Conservation (phyloP, 768 basidiomycete genomes). For the Tricholomella constricta region DNA sequence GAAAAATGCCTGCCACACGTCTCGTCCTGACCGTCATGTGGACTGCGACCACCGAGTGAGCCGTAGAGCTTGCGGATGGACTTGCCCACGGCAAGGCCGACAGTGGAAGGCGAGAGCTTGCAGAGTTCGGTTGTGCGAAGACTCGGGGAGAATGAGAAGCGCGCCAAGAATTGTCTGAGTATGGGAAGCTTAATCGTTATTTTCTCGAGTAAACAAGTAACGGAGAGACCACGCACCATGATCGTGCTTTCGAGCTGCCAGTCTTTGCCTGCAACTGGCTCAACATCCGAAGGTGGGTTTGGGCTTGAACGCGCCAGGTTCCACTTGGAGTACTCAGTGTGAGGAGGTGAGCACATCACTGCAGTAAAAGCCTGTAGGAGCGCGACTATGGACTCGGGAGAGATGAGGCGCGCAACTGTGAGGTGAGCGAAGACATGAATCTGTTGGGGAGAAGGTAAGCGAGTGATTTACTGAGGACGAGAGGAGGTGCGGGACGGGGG, state of each 20-base stretch:
- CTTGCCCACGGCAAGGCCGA: conserved; percentile 97
- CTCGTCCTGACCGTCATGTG: too few species aligned
- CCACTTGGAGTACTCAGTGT: conserved; percentile 88
- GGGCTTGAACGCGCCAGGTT: conserved; percentile 85
- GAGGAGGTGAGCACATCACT: conserved; percentile 86
- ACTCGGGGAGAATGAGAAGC: conserved; percentile 77
- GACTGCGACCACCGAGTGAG: too few species aligned
- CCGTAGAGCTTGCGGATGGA: conserved; percentile 87
- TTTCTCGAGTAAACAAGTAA: background rate
- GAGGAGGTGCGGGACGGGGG: conserved; percentile 13
- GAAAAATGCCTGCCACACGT: too few species aligned
- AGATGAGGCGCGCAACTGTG: conserved; percentile 73
- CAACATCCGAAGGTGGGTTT: conserved; percentile 55
- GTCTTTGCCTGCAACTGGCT: conserved; percentile 62
- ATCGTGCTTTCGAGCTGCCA: conserved; percentile 90
- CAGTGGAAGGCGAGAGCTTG: conserved; percentile 86
- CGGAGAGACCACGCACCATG: conserved; percentile 62
- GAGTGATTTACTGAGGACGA: too few species aligned
- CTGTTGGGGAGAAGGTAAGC: conserved; percentile 54
- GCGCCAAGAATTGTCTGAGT: conserved; percentile 71
- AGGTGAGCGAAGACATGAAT: conserved; percentile 93
- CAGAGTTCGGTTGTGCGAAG: conserved; percentile 87
- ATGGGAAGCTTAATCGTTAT: too few species aligned
- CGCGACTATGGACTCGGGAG: conserved; percentile 74
- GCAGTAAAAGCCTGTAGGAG: conserved; percentile 83